Percentiles rank a stretch among this genome's conserved stretches.
Conservation (phyloP, 306 rosid genomes). For the Benincasa hispida region DNA sequence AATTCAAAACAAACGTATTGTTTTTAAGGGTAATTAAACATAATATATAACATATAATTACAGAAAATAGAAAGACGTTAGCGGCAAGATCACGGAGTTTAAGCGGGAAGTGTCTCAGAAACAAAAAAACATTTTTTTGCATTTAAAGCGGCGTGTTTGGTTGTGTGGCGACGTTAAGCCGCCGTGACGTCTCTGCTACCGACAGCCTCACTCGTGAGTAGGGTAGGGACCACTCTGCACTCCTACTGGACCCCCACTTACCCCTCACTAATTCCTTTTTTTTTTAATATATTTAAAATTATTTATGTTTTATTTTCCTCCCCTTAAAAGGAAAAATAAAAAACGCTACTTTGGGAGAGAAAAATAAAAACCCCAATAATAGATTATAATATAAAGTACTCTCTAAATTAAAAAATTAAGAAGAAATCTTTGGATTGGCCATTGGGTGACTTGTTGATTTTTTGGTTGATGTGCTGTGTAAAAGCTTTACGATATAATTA, state of each 20-base stretch:
- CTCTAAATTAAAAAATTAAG: not conserved
- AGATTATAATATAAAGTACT: not conserved
- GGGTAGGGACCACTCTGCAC: slow-evolving; percentile 4
- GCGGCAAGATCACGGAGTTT: slow-evolving; percentile 1
- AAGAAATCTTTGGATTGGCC: not conserved
- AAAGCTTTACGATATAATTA: not conserved
- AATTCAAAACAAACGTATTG: too few species aligned
- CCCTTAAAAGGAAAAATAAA: not conserved
- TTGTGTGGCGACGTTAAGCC: slow-evolving; percentile 11
- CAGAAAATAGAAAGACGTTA: not conserved
- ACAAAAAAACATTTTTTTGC: not conserved
- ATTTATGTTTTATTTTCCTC: not conserved
- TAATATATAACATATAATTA: too few species aligned
- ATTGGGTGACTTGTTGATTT: not conserved
- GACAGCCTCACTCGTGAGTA: slow-evolving; percentile 28
- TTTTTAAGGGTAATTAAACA: too few species aligned
- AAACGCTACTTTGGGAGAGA: not conserved
- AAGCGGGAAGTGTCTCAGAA: not conserved
- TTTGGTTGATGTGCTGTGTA: not conserved
- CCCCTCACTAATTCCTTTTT: not conserved
- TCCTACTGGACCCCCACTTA: not conserved
- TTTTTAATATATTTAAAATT: too few species aligned
- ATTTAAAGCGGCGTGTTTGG: not conserved
- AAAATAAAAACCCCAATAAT: not conserved
- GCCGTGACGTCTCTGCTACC: slow-evolving; percentile 38